phyloP scores from a whole-genome alignment of 139 green algal genomes.

The Edaphochlamys debaryana region DNA sequence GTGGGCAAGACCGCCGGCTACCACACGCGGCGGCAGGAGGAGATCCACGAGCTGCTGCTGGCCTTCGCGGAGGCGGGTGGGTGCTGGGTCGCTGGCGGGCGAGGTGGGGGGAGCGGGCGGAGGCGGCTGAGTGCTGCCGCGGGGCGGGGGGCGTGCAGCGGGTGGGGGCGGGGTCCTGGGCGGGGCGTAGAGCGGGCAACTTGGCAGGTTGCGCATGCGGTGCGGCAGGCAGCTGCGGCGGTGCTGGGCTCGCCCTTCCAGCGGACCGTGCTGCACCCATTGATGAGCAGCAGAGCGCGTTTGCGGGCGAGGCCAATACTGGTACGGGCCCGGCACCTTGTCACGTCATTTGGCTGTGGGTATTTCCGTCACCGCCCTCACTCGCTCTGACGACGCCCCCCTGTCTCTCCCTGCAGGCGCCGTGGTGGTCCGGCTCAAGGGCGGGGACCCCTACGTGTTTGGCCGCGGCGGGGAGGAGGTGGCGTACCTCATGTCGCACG shows the following conservation, averaged over 20 bases:
- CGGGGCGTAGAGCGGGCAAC: not conserved
- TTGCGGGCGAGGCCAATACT: too few relatives aligned
- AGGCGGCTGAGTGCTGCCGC: not conserved
- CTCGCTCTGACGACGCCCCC: too few relatives aligned
- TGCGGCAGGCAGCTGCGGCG: too few relatives aligned
- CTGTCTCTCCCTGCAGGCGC: constrained; percentile 52
- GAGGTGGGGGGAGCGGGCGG: not conserved
- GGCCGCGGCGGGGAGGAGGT: constrained; percentile 82
- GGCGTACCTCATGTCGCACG: constrained; percentile 80
- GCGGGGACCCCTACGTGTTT: constrained; percentile 96
- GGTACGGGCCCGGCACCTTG: too few relatives aligned
- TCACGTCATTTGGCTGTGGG: too few relatives aligned
- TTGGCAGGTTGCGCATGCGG: too few relatives aligned
- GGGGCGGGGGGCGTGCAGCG: too few relatives aligned
- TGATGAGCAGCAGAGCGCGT: too few relatives aligned
- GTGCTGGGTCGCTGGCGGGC: not conserved
- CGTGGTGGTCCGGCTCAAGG: constrained; percentile 89
- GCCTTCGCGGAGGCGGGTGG: constrained; percentile 84
- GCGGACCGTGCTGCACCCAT: too few relatives aligned
- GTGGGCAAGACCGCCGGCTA: constrained; percentile 96
- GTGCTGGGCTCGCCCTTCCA: too few relatives aligned
- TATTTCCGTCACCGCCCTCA: too few relatives aligned
- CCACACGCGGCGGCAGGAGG: constrained; percentile 93
- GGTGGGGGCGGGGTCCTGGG: not conserved
- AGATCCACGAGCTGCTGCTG: constrained; percentile 95